Base-by-base conservation (phyloP, 805 yeast genomes). In the Osmozyma mogii region DNA sequence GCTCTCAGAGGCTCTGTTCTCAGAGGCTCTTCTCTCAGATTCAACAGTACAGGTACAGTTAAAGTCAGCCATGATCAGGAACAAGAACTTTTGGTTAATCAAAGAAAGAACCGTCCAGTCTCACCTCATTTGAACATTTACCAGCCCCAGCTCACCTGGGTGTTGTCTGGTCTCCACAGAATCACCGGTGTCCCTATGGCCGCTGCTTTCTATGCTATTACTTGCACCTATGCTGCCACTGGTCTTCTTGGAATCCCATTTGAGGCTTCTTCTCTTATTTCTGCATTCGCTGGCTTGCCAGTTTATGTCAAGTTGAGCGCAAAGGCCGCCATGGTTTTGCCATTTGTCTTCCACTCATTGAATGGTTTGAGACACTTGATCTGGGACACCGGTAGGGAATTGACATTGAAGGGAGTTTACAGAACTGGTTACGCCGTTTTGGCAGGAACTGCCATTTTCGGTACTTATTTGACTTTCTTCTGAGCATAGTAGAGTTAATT, bases 81-180 rank as follows among this genome's bases (percentile, higher is more conserved):
- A 47, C 71, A 81, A 42, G 71, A 70, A 20, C 68, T 87, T 33
- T 70, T 89, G 38, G 69, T 75, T 33, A 75, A 77, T 31, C 97
- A 89, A 68, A 77, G 98, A 59, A 72, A 68, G 43, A 72, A 75
- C 63, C 79, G 98, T 64, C 97, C 97, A 19, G 61, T 72, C 10
- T 85, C 96, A 17, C 97, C 97, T 33, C 94, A 89, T 57, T 68
- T 89, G 52, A 63, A 77, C 38, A 88, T 92, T 53, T 89, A 89
- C 67, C 70, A 88, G 65, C 94, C 94, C 25, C 96, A 92, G 65
- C 54, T 89, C 42, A 84, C 97, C 15, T 73, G 81, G 82, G 61
- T 72, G 38, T 54, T 92, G 52, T 87, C 96, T 4, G 65, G 79
- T 15, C 57, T 80, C 40, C 97, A 89, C 62, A 79, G 98, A 70